These are phyloP conservation scores for Tuber brumale DNA, from an alignment of 495 filamentous ascomycete species.

Conservation along the genomic window DNA sequence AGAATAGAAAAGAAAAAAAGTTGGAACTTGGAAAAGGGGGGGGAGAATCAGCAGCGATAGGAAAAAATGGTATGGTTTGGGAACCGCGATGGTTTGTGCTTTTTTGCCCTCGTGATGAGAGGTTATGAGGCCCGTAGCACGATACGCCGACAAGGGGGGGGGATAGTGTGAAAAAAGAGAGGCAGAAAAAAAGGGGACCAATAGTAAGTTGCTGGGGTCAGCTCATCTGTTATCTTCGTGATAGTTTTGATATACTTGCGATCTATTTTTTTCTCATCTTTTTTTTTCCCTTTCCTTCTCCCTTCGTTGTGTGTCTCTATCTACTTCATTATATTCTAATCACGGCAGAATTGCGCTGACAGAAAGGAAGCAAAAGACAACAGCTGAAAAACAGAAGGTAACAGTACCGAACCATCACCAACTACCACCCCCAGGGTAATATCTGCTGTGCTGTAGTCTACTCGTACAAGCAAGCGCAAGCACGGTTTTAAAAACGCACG, in stretches of 20 bases:
- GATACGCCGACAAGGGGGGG: neutral
- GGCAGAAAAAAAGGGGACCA: neutral
- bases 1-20: neutral
- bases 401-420: neutral
- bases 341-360: neutral
- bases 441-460: neutral
- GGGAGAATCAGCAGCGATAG: neutral
- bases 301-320: neutral
- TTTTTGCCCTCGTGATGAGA: neutral
- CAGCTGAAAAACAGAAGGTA: neutral
- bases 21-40: neutral
- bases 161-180: neutral
- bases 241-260: neutral
- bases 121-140: neutral
- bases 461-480: neutral
- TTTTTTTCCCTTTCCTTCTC: neutral
- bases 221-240: neutral
- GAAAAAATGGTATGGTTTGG: neutral
- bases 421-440: neutral
- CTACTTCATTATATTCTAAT: neutral
- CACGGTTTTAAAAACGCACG: constrained; percentile 4
- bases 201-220: neutral
- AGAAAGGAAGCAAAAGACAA: neutral
- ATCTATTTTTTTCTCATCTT: neutral
- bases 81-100: neutral